Evolutionary conservation across 1,139 yeast species (phyloP), one percentile per base, ranked within the genome.

Genomic region (Meyerozyma guilliermondii): DNA sequence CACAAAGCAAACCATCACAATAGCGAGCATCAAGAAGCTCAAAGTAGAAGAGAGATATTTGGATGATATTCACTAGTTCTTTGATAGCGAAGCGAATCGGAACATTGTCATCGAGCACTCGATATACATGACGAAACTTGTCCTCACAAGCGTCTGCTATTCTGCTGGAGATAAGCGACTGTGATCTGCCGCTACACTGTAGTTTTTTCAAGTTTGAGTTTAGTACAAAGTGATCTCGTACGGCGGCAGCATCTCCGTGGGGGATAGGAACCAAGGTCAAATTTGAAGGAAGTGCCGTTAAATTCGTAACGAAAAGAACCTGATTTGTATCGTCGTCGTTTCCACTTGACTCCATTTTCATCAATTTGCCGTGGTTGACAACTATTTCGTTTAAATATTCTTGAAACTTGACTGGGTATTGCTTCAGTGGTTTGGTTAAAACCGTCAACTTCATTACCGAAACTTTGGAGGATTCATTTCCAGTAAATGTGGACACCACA

Each of bases 1-100:
- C 78, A 59, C 98, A 92, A 5, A 88, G 65, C 17, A 91, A 65
- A 0, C 98, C 98, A 62, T 91, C 97, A 46, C 88, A 87, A 50
- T 76, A 81, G 35, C 67, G 66, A 0, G 88, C 83, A 44, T 80
- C 83, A 17, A 88, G 66, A 38, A 88, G 63, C 45, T 82, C 87
- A 60, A 87, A 91, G 59, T 89, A 91, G 53, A 80, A 84, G 24
- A 92, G 69, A 39, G 87, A 76, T 1, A 82, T 80, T 60, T 92
- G 98, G 3, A 87, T 70, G 33, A 88, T 59, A 39, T 81, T 79
- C 1, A 89, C 83, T 40, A 92, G 60, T 56, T 88, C 96, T 35
- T 80, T 68, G 1, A 84, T 87, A 0, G 95, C 87, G 60, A 82
- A 85, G 23, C 63, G 63, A 5, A 83, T 65, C 0, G 89, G 83